Evolutionary conservation across 2,329 filamentous ascomycete species (phyloP), one percentile per base, ranked within the genome.

Genomic region (Aspergillus brasiliensis): DNA sequence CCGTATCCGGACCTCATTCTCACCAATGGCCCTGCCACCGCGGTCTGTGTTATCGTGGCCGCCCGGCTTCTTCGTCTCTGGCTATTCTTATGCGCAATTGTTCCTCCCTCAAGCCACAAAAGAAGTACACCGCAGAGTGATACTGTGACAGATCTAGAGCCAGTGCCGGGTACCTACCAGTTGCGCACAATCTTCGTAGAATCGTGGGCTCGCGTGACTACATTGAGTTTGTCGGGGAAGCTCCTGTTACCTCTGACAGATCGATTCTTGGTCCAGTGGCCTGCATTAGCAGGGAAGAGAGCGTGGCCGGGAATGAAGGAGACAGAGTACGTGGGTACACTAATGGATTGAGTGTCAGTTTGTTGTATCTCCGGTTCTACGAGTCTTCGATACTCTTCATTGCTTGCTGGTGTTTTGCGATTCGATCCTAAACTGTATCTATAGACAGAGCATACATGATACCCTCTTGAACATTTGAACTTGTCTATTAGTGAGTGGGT

Each of bases 11-110:
- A 91, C 69, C 77, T 94, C 2, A 88, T 98, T 56, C 79, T 96
- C 56, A 92, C 90, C 54, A 97, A 98, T 71, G 94, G 94, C 0
- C 94, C 94, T 0, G 94, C 90, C 0, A 97, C 92, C 0, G 91
- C 89, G 1, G 91, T 96, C 62, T 88, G 96, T 37, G 81, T 97
- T 51, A 75, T 89, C 3, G 71, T 88, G 2, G 85, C 86, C 0
- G 80, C 81, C 1, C 75, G 84, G 2, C 51, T 87, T 13, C 69
- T 90, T 53, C 81, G 84, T n/a, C 81, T 86, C 68, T 79, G 83
- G 60, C 70, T 81, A 42, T 69, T 47, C 56, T 31, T 63, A 52
- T 31, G 57, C 51, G 42, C 52, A 58, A 19, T 61, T 31, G 17
- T 46, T 66, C 56, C 31, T 34, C 55, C 53, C 61, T 53, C 44